These are phyloP conservation scores for Parietichytrium sp. DNA, from an alignment of 108 stramenopile genomes.

Conservation along the genomic window DNA sequence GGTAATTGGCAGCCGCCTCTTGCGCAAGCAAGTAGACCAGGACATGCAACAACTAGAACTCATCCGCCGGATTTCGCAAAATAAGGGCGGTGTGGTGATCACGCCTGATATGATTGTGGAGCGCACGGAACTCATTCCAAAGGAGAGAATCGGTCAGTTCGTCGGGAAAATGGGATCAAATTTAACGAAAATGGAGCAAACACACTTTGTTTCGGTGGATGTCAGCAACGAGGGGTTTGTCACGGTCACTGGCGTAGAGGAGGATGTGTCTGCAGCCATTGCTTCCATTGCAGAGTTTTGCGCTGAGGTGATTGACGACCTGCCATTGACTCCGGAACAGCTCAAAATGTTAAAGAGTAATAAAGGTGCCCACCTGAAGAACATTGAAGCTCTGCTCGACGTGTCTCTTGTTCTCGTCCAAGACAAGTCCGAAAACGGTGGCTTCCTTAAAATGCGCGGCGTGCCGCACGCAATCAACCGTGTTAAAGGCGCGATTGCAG, in stretches of 20 bases:
- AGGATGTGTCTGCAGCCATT: background rate
- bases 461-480: background rate
- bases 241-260: background rate
- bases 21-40: background rate
- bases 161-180: background rate
- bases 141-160: background rate
- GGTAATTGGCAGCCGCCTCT: background rate
- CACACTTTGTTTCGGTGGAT: background rate
- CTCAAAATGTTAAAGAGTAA: background rate
- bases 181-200: background rate
- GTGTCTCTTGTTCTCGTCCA: background rate
- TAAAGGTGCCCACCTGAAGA: background rate
- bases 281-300: background rate
- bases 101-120: background rate
- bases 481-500: background rate
- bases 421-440: too few species aligned
- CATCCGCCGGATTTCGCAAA: background rate
- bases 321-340: background rate
- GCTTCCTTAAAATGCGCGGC: background rate
- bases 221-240: background rate
- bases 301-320: background rate
- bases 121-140: background rate
- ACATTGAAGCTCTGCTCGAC: conserved; percentile 18
- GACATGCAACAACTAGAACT: background rate
- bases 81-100: background rate